Evolutionary conservation across 1,139 yeast species (phyloP), one percentile per base, ranked within the genome.

Genomic region (Suhomyces yuchorum): DNA sequence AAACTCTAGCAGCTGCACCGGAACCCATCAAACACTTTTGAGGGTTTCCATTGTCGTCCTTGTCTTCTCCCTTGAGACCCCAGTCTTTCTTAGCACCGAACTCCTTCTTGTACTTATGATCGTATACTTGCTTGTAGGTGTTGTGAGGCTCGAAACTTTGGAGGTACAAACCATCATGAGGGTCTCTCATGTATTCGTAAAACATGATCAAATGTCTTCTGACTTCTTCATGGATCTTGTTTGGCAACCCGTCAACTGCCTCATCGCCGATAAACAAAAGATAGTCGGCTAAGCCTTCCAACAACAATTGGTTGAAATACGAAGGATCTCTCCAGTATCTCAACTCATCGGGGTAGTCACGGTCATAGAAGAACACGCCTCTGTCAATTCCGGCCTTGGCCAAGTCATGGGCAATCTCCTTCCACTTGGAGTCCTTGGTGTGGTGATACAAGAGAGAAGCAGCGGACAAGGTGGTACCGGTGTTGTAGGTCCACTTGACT

Each of bases 271-370:
- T 68, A 40, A 71, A 75, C 52, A 81, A 64, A 57, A 83, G 60
- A 61, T 81, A 85, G 60, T 85, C 91, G 2, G 87, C 87, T 49
- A 84, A 70, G 0, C 91, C 91, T 62, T 84, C 91, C 40, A 84
- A 72, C 44, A 85, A 66, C 51, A 85, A 69, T 60, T 84, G 90
- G 45, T 81, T 78, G 60, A 84, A 85, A 63, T 81, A 82, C 1
- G 85, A 77, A 18, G 82, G 68, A 58, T 84, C 90, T 51, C 86
- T 75, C 81, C 87, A 84, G 65, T 79, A 82, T 49, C 91, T 70
- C 54, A 78, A 76, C 11, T 73, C 76, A 61, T 70, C 66, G 42
- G 74, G 78, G 52, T 84, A 84, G 60, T 85, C 90, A 54, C 91
- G 74, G 62, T 84, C 88, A 56, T 81, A 85, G 53, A 85, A 71